Conservation (phyloP, 169 alveolate species). For the Toxoplasma gondii region DNA sequence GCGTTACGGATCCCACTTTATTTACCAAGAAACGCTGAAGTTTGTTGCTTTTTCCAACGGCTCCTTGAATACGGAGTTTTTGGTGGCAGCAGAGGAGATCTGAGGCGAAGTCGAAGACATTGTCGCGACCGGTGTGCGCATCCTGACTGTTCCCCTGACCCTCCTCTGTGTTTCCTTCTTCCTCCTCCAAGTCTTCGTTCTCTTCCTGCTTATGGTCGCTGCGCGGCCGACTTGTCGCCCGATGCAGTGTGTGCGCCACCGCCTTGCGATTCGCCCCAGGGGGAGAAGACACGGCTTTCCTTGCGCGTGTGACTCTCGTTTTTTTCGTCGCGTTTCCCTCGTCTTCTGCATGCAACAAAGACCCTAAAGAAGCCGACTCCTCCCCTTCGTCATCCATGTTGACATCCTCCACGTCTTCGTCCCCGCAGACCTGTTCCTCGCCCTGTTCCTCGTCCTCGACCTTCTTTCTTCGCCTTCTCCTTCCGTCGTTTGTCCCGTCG, state of each 20-base stretch:
- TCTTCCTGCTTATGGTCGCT: not conserved
- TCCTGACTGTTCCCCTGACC: not conserved
- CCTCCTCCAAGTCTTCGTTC: not conserved
- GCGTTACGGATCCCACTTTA: no score
- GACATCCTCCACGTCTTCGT: not conserved
- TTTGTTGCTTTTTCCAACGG: slow-evolving; percentile 14
- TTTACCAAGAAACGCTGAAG: slow-evolving; percentile 52
- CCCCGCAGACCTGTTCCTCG: not conserved
- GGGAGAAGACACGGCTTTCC: no score
- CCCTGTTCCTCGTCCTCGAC: not conserved
- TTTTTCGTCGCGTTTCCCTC: not conserved
- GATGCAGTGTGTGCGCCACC: no score
- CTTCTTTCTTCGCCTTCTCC: not conserved
- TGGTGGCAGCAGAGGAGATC: slow-evolving; percentile 61
- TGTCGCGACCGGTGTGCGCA: not conserved
- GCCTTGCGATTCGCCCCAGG: no score
- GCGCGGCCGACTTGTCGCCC: no score
- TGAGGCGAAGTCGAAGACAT: slow-evolving; percentile 43
- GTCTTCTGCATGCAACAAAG: not conserved
- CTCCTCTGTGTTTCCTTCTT: slow-evolving; percentile 4
- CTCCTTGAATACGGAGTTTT: slow-evolving; percentile 42
- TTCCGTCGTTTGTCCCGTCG: not conserved
- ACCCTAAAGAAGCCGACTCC: no score
- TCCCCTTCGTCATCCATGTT: not conserved
- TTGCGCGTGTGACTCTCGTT: not conserved